Percentiles rank a stretch among this genome's conserved stretches.
Conservation (phyloP, 371 early-diverging fungal species). For the Apophysomyces trapeziformis region DNA sequence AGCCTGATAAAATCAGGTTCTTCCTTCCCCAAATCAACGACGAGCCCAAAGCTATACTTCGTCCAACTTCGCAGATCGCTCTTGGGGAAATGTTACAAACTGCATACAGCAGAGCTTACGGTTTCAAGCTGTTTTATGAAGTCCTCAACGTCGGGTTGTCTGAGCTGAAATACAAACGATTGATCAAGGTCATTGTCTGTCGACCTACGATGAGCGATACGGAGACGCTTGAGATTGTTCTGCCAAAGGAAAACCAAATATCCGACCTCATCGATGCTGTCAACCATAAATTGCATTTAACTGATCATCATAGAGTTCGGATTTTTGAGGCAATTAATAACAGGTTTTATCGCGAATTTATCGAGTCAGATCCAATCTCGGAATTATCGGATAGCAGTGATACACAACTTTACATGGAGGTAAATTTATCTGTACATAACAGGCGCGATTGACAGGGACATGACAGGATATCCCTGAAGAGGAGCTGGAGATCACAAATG, state of each 20-base stretch:
- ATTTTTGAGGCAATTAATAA: constrained; percentile 27
- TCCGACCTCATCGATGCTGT: constrained; percentile 55
- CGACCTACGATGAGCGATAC: constrained; percentile 28
- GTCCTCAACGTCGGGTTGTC: constrained; percentile 69
- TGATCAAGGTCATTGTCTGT: constrained; percentile 55
- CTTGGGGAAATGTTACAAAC: constrained; percentile 19
- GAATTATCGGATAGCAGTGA: constrained; percentile 14
- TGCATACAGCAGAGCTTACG: background rate
- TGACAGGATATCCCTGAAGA: constrained; percentile 61
- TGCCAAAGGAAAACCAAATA: constrained; percentile 52
- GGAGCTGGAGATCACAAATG: constrained; percentile 41
- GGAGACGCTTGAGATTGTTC: constrained; percentile 52
- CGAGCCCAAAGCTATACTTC: constrained; percentile 18
- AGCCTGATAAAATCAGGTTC: constrained; percentile 20
- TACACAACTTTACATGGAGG: constrained; percentile 16
- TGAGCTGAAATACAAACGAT: constrained; percentile 75
- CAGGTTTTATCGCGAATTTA: constrained; percentile 22
- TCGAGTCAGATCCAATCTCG: constrained; percentile 21
- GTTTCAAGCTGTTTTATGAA: constrained; percentile 68
- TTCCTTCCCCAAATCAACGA: constrained; percentile 17
- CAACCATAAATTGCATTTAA: constrained; percentile 24
- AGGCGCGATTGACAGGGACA: background rate
- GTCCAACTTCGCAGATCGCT: constrained; percentile 11
- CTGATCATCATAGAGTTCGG: constrained; percentile 7
- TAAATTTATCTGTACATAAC: constrained; percentile 10